phyloP scores from a whole-genome alignment of 441 rosid species.

The Erodium moschatum region DNA sequence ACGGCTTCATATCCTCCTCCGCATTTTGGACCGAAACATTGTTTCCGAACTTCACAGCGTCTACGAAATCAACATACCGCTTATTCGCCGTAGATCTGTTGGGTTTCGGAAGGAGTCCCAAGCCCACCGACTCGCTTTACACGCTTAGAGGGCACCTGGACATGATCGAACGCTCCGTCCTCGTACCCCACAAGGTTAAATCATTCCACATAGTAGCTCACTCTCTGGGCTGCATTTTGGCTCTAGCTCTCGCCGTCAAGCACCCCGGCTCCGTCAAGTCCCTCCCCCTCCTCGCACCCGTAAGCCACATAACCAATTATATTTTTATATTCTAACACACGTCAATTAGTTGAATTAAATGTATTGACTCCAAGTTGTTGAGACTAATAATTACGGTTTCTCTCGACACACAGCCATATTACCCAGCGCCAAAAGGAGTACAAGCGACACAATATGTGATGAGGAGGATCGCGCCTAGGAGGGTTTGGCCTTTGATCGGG shows the following conservation, averaged over 20 bases:
- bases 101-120: slow-evolving; percentile 93
- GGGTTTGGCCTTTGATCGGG: slow-evolving; percentile 75
- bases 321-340: no score
- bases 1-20: slow-evolving; percentile 93
- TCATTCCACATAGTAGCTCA: slow-evolving; percentile 95
- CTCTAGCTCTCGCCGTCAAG: slow-evolving; percentile 72
- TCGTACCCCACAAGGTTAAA: slow-evolving; percentile 53
- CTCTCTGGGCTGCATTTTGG: slow-evolving; percentile 91
- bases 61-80: slow-evolving; percentile 47
- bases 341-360: no score
- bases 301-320: slow-evolving; percentile 21
- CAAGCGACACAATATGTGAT: slow-evolving; percentile 64
- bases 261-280: slow-evolving; percentile 66
- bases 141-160: slow-evolving; percentile 76
- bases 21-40: slow-evolving; percentile 92
- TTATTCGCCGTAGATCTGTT: slow-evolving; percentile 77
- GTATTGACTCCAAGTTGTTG: no score
- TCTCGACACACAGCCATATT: slow-evolving; percentile 60
- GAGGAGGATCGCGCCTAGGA: slow-evolving; percentile 74
- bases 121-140: slow-evolving; percentile 85
- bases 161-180: slow-evolving; percentile 79
- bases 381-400: no score
- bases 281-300: slow-evolving; percentile 81
- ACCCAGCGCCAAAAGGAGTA: slow-evolving; percentile 64
- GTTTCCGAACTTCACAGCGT: slow-evolving; percentile 65